Conservation (phyloP, 257 asterid species). For the Oldenlandia corymbosa region DNA sequence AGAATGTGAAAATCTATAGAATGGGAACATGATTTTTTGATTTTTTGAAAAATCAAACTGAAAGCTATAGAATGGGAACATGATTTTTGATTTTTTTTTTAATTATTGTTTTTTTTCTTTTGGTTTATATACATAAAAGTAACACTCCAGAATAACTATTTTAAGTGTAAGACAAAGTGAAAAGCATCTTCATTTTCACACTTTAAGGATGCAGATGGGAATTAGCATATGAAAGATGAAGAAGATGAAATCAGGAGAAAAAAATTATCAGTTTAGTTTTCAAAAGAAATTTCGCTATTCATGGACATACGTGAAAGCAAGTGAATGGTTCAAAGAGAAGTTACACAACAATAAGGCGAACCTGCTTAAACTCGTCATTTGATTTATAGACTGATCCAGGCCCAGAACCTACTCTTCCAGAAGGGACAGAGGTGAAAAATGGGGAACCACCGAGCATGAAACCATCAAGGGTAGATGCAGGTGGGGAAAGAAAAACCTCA, state of each 20-base stretch:
- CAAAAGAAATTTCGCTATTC: too few relatives aligned
- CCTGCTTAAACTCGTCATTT: constrained; percentile 97
- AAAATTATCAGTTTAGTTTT: too few relatives aligned
- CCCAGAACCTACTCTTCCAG: constrained; percentile 93
- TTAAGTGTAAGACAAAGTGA: constrained; percentile 1
- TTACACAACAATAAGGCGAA: constrained; percentile 16
- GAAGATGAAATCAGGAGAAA: not conserved
- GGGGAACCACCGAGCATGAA: constrained; percentile 97
- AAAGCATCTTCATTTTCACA: not conserved
- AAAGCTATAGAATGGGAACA: not conserved
- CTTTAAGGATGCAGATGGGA: not conserved
- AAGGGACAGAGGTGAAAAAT: constrained; percentile 96
- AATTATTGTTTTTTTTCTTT: too few relatives aligned
- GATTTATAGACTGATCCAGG: constrained; percentile 86
- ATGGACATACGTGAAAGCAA: not conserved
- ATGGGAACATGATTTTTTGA: too few relatives aligned
- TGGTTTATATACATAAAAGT: not conserved
- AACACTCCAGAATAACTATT: not conserved
- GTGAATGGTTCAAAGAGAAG: constrained; percentile 15
- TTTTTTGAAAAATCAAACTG: not conserved
- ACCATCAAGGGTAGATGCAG: constrained; percentile 83
- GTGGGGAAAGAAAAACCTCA: constrained; percentile 95
- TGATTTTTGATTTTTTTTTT: too few relatives aligned
- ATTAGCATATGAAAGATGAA: not conserved
- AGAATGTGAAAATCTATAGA: not conserved